Percentiles rank a stretch among this genome's conserved stretches.
Evolutionary conservation across 2,329 filamentous ascomycete species (phyloP).

Genomic region (Penicillium sp.): DNA sequence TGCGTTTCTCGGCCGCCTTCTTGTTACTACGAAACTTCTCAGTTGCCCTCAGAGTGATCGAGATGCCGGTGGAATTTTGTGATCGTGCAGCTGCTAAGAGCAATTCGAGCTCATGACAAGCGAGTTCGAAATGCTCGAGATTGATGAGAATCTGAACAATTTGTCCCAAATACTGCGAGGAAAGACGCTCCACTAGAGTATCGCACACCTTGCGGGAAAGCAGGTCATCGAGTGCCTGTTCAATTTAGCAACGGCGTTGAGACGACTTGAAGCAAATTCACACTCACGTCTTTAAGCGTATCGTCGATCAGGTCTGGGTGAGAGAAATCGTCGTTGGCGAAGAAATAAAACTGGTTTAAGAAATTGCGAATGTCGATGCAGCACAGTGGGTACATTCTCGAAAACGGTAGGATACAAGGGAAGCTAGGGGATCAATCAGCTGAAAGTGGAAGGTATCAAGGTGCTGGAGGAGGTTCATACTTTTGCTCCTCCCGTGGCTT

Average conservation of each 20-base stretch:
- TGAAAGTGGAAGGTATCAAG: neutral
- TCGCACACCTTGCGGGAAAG: constrained; percentile 88
- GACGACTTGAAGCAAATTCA: neutral
- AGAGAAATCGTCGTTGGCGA: constrained; percentile 93
- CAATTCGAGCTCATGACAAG: constrained; percentile 83
- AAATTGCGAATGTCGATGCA: constrained; percentile 99
- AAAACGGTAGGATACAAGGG: constrained; percentile 94
- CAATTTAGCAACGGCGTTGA: neutral
- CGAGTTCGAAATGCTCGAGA: constrained; percentile 91
- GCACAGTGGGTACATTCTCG: constrained; percentile 97
- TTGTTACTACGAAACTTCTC: constrained; percentile 85
- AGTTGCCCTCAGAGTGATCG: constrained; percentile 76
- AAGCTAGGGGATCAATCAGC: constrained; percentile 55
- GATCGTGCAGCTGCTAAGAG: constrained; percentile 81
- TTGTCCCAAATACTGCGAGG: constrained; percentile 91
- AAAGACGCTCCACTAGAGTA: constrained; percentile 80
- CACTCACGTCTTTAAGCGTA: constrained; percentile 69
- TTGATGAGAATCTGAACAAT: constrained; percentile 99
- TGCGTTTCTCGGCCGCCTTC: constrained; percentile 93
- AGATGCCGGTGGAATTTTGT: constrained; percentile 72
- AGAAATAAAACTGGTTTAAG: constrained; percentile 96
- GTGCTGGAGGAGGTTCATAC: constrained; percentile 50
- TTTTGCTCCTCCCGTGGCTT: constrained; percentile 70
- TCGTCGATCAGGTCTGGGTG: constrained; percentile 87
- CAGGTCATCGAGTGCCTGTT: constrained; percentile 85